Evolutionary conservation across 768 basidiomycete genomes (phyloP).

Genomic region (Serendipita sp.): DNA sequence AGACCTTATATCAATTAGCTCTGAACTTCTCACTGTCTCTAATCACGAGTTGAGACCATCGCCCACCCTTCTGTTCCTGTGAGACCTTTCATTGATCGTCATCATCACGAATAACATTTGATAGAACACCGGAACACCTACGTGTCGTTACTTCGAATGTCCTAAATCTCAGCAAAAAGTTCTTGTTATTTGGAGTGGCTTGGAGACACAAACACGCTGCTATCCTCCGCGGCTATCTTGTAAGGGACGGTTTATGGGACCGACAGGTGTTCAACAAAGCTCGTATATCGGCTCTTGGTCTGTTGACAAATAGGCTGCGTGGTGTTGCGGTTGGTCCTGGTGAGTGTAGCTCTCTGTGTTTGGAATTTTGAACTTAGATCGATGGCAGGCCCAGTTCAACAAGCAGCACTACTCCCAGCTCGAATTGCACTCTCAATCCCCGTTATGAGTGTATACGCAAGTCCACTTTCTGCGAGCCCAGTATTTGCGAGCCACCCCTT

Average conservation of each 20-base stretch:
- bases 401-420: constrained; percentile 38
- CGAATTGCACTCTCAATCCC: constrained; percentile 67
- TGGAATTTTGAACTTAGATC: neutral
- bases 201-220: constrained; percentile 63
- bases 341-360: neutral
- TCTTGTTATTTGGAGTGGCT: constrained; percentile 42
- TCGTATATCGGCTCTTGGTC: constrained; percentile 41
- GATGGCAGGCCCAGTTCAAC: constrained; percentile 32
- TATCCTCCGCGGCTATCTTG: constrained; percentile 55
- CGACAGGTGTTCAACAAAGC: constrained; percentile 56
- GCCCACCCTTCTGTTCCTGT: constrained; percentile 62
- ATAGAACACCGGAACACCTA: constrained; percentile 38
- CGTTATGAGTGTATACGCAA: constrained; percentile 44
- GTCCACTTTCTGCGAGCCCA: constrained; percentile 54
- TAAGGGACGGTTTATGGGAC: constrained; percentile 74
- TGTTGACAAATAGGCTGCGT: constrained; percentile 43
- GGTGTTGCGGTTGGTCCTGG: constrained; percentile 41
- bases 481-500: constrained; percentile 69
- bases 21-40: constrained; percentile 13
- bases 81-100: constrained; percentile 8
- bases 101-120: neutral
- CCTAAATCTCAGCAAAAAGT: constrained; percentile 32
- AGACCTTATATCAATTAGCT: constrained; percentile 10
- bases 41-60: constrained; percentile 11
- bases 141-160: constrained; percentile 37